Conservation (phyloP, 805 yeast species). For the Lipomyces kockii region DNA sequence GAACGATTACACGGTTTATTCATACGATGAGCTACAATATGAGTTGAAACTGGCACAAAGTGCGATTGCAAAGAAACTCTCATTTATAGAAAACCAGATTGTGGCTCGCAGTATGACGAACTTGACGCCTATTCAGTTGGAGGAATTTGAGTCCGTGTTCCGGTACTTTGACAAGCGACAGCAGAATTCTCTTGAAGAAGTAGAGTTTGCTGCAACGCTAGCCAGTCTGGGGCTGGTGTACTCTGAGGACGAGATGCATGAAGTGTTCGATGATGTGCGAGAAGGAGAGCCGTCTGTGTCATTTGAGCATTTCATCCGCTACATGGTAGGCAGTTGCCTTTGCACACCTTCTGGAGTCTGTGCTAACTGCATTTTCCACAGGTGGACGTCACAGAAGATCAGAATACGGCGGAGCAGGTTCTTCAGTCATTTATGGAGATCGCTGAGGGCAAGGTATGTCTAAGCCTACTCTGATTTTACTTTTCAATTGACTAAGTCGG, state of each 20-base stretch:
- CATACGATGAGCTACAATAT: slow-evolving; percentile 49
- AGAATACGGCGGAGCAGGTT: slow-evolving; percentile 48
- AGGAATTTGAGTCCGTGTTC: slow-evolving; percentile 53
- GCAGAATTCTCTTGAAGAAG: slow-evolving; percentile 48
- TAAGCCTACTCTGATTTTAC: not conserved
- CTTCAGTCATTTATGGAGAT: slow-evolving; percentile 49
- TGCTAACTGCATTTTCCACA: not conserved
- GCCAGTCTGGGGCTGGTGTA: slow-evolving; percentile 50
- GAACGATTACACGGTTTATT: slow-evolving; percentile 46
- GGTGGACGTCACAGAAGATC: slow-evolving; percentile 49
- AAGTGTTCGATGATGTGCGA: slow-evolving; percentile 46
- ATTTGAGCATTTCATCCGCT: slow-evolving; percentile 45
- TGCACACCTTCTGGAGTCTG: not conserved
- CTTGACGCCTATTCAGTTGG: slow-evolving; percentile 48
- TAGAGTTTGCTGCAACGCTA: slow-evolving; percentile 53
- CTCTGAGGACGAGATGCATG: slow-evolving; percentile 46
- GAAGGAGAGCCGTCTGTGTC: slow-evolving; percentile 41
- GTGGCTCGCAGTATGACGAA: slow-evolving; percentile 46
- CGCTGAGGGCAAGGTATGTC: slow-evolving; percentile 46
- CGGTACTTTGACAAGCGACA: slow-evolving; percentile 49
- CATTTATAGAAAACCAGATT: slow-evolving; percentile 52
- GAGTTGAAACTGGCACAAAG: slow-evolving; percentile 48
- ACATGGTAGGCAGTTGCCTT: slow-evolving; percentile 39
- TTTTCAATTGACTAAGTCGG: not conserved
- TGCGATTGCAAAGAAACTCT: slow-evolving; percentile 48